Base-by-base conservation (phyloP, 805 yeast genomes). In the Candida silvicultrix region DNA sequence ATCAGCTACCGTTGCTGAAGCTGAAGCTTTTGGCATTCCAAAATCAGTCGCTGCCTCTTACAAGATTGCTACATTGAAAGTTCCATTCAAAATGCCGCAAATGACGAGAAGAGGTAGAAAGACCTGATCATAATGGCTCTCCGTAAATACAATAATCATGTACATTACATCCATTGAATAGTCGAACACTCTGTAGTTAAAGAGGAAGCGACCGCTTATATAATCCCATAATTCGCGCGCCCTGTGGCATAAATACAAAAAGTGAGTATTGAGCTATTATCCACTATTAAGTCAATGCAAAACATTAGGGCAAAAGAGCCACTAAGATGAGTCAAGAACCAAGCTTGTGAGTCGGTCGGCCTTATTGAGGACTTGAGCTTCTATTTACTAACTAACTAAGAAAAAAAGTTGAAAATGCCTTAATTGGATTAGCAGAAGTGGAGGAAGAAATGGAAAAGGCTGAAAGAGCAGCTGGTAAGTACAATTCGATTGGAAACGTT, bases 31-130 rank as follows among this genome's bases (percentile, higher is more conserved):
- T 52, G 85, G 84, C 28, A 73, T 85, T 48, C 78, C 85, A 42
- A 83, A 77, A 64, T 65, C 74, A 44, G 69, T 74, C 45, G 82
- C 82, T 14, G 63, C 78, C 10, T 73, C 80, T 35, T 83, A 85
- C 66, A 88, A 89, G 65, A 72, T 92, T 54, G 98, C 97, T 3
- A 67, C 78, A 16, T 75, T 94, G 65, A 82, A 78, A 63, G 96
- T 89, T 29, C 99, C 99, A 36, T 85, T 94, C 68, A 83, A 80
- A 62, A 71, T 88, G 43, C 99, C 99, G 8, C 92, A 85, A 56
- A 74, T 86, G 75, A 76, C 82, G 11, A 80, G 82, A 70, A 74
- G 86, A 59, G 81, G 81, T 37, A 71, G 77, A 60, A 73, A 65
- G 50, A 55, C 63, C 9, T 5, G 25, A 23, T 5, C 9, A 18